phyloP scores from a whole-genome alignment of 306 rosid genomes.

The Lupinus albus region DNA sequence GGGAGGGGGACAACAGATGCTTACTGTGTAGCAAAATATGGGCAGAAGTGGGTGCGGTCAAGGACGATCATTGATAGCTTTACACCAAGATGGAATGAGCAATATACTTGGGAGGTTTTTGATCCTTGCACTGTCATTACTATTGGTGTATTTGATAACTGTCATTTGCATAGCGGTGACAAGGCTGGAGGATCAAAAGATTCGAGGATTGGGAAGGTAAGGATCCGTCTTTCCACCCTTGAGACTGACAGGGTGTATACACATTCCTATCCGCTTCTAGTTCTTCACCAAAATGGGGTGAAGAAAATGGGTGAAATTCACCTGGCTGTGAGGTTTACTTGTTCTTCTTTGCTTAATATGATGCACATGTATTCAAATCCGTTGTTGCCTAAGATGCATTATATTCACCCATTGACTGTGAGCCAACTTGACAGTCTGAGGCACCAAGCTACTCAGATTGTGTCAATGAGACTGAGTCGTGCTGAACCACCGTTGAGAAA shows the following conservation, averaged over 20 bases:
- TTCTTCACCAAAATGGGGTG: conserved; percentile 81
- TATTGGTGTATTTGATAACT: conserved; percentile 90
- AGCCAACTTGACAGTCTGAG: conserved; percentile 93
- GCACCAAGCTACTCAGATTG: conserved; percentile 96
- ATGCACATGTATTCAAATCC: conserved; percentile 98
- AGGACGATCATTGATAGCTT: conserved; percentile 93
- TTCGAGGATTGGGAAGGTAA: conserved; percentile 85
- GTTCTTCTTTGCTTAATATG: conserved; percentile 91
- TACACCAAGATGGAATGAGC: conserved; percentile 93
- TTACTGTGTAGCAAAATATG: conserved; percentile 91
- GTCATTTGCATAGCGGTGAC: conserved; percentile 91
- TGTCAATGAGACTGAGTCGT: conserved; percentile 79
- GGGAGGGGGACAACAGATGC: conserved; percentile 91
- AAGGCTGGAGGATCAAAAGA: conserved; percentile 71
- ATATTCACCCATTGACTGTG: conserved; percentile 83
- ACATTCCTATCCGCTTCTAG: conserved; percentile 90
- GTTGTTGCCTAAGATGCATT: conserved; percentile 93
- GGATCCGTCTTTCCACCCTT: conserved; percentile 93
- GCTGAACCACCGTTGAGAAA: conserved; percentile 92
- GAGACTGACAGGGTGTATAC: conserved; percentile 92
- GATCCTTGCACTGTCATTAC: conserved; percentile 98
- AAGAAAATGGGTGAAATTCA: conserved; percentile 99
- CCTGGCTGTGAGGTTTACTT: conserved; percentile 92
- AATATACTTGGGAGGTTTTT: conserved; percentile 94
- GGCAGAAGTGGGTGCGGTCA: conserved; percentile 96